These are phyloP conservation scores for Alternaria hordeiaustralica DNA, from an alignment of 2,329 filamentous ascomycete genomes.

Conservation along the genomic window DNA sequence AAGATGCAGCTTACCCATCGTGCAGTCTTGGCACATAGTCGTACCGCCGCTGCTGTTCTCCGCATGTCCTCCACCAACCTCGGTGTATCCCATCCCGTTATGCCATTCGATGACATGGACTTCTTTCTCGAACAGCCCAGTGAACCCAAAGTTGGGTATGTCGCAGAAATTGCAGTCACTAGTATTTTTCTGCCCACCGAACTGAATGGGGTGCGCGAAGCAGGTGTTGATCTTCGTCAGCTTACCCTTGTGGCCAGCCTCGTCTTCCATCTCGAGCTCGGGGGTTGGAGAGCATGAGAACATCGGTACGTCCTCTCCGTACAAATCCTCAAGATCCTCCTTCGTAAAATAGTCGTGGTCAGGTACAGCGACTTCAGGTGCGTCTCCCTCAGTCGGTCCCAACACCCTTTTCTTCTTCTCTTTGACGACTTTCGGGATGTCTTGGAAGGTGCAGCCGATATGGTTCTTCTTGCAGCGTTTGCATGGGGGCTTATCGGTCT, in stretches of 20 bases:
- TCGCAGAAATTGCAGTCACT: conserved; percentile 52
- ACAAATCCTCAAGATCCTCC: conserved; percentile 24
- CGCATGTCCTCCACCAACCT: conserved; percentile 49
- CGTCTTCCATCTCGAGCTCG: conserved; percentile 36
- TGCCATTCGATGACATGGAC: conserved; percentile 46
- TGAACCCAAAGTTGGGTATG: conserved; percentile 49
- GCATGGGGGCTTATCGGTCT: conserved; percentile 40
- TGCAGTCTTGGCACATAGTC: conserved; percentile 36
- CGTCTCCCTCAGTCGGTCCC: neutral
- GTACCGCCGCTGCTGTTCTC: conserved; percentile 29
- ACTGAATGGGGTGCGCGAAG: conserved; percentile 52
- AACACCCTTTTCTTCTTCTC: conserved; percentile 12
- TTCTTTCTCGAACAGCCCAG: conserved; percentile 46
- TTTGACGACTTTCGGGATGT: conserved; percentile 12
- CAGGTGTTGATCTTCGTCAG: conserved; percentile 46
- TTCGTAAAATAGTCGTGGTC: conserved; percentile 14
- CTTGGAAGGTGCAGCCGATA: conserved; percentile 41
- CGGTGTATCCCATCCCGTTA: conserved; percentile 47
- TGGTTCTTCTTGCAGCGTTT: conserved; percentile 35
- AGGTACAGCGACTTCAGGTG: conserved; percentile 7
- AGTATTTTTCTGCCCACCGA: conserved; percentile 22
- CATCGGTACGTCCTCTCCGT: conserved; percentile 1
- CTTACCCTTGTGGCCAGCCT: conserved; percentile 29
- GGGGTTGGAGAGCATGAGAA: conserved; percentile 26
- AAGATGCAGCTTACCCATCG: neutral